A percentile compares a stretch with the other conserved stretches of the same genome.
These are phyloP conservation scores for Penicillium sp. DNA, from an alignment of 2,329 filamentous ascomycete genomes.

Conservation along the genomic window DNA sequence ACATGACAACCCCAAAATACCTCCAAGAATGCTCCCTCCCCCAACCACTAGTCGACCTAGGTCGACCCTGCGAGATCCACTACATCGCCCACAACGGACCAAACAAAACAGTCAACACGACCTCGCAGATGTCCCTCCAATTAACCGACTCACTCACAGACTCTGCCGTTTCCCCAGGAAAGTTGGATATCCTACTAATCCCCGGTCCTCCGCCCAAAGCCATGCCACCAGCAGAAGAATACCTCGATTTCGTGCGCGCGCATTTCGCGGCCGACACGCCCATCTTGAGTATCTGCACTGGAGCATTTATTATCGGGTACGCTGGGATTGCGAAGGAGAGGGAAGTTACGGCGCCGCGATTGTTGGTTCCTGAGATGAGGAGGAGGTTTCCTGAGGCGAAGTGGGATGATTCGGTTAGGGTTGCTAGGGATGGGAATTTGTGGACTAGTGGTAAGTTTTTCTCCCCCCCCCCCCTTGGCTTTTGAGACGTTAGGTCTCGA, in stretches of 20 bases:
- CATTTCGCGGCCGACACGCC: slow-evolving; percentile 33
- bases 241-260: slow-evolving; percentile 32
- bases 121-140: slow-evolving; percentile 30
- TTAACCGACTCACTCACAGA: slow-evolving; percentile 32
- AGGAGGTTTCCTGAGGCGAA: slow-evolving; percentile 26
- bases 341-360: slow-evolving; percentile 24
- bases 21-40: slow-evolving; percentile 35
- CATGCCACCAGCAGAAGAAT: slow-evolving; percentile 28
- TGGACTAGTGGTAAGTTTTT: slow-evolving; percentile 27
- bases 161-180: slow-evolving; percentile 34
- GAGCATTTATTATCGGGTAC: slow-evolving; percentile 22
- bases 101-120: slow-evolving; percentile 18
- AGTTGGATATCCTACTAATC: slow-evolving; percentile 39
- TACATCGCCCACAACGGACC: slow-evolving; percentile 31
- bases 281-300: slow-evolving; percentile 31
- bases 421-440: slow-evolving; percentile 26
- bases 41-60: slow-evolving; percentile 27
- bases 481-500: too few relatives aligned
- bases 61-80: slow-evolving; percentile 29
- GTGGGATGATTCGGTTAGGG: slow-evolving; percentile 24
- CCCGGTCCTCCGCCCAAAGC: slow-evolving; percentile 39
- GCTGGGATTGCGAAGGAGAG: slow-evolving; percentile 25
- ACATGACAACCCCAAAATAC: slow-evolving; percentile 35
- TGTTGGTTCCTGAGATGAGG: slow-evolving; percentile 23
- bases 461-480: too few relatives aligned